A percentile compares a stretch with the other conserved stretches of the same genome.
Evolutionary conservation across 2,329 filamentous ascomycete species (phyloP).

Genomic region (Nemania abortiva): DNA sequence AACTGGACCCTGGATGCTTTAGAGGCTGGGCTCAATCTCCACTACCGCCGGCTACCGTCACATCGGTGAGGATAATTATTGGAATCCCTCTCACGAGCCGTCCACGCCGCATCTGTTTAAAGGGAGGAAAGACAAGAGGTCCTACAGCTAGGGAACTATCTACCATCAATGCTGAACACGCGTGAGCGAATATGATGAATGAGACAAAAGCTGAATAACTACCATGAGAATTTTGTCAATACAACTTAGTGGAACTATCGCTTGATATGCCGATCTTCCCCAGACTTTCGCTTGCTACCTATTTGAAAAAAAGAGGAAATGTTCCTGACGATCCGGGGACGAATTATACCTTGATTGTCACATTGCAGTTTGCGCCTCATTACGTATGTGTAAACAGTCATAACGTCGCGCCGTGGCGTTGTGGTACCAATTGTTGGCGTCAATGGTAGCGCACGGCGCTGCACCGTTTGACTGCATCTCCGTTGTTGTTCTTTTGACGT

Average conservation of each 20-base stretch:
- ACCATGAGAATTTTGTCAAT: background rate
- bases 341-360: slow-evolving; percentile 6
- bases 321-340: slow-evolving; percentile 32
- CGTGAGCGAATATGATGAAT: background rate
- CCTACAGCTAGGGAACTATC: background rate
- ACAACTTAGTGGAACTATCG: slow-evolving; percentile 1
- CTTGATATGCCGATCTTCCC: slow-evolving; percentile 29
- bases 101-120: slow-evolving; percentile 2
- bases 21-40: slow-evolving; percentile 26
- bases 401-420: background rate
- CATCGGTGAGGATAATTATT: slow-evolving; percentile 30
- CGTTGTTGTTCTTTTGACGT: background rate
- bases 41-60: slow-evolving; percentile 23
- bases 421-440: background rate
- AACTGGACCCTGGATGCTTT: slow-evolving; percentile 18
- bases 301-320: slow-evolving; percentile 24
- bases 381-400: background rate
- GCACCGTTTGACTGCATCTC: slow-evolving; percentile 13
- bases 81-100: slow-evolving; percentile 20
- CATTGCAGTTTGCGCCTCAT: slow-evolving; percentile 25
- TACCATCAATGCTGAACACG: background rate
- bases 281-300: slow-evolving; percentile 26
- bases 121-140: background rate
- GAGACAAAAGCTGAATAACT: background rate
- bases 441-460: background rate